These are phyloP conservation scores for Ceratobasidium sp. DNA, from an alignment of 1,284 basidiomycete species.

Conservation along the genomic window DNA sequence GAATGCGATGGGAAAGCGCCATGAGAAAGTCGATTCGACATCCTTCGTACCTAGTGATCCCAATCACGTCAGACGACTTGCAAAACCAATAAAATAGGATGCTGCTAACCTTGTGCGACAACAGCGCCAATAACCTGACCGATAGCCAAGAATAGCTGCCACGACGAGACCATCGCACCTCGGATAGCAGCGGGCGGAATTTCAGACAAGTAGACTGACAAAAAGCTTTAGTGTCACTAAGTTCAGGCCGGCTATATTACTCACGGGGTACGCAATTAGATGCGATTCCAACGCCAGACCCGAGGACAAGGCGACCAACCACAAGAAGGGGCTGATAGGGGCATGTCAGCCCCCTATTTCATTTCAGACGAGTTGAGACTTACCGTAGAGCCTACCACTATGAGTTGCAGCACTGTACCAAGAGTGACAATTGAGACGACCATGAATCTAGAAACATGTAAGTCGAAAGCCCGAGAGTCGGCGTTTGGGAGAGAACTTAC, in stretches of 20 bases:
- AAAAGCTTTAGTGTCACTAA: slow-evolving; percentile 47
- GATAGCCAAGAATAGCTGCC: slow-evolving; percentile 63
- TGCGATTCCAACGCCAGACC: slow-evolving; percentile 59
- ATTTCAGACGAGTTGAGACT: slow-evolving; percentile 42
- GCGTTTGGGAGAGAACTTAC: slow-evolving; percentile 49
- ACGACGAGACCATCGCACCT: slow-evolving; percentile 58
- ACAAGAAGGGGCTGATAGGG: slow-evolving; percentile 55
- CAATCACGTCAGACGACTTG: too few species aligned
- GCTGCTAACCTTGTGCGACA: slow-evolving; percentile 58
- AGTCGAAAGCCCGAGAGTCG: too few species aligned
- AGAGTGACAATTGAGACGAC: slow-evolving; percentile 57
- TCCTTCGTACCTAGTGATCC: slow-evolving; percentile 48
- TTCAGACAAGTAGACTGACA: slow-evolving; percentile 61
- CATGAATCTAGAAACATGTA: slow-evolving; percentile 18
- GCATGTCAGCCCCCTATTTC: background rate
- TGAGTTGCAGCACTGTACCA: slow-evolving; percentile 59
- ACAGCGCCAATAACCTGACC: slow-evolving; percentile 61
- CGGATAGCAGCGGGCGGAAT: slow-evolving; percentile 61
- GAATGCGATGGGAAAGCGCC: slow-evolving; percentile 60
- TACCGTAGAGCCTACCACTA: slow-evolving; percentile 54
- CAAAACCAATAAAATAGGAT: too few species aligned
- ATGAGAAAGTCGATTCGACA: slow-evolving; percentile 52
- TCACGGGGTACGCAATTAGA: slow-evolving; percentile 52
- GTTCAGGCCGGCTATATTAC: background rate
- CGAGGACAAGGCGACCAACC: slow-evolving; percentile 60